phyloP scores from a whole-genome alignment of 495 filamentous ascomycete genomes.

The Penicillium cinerascens region DNA sequence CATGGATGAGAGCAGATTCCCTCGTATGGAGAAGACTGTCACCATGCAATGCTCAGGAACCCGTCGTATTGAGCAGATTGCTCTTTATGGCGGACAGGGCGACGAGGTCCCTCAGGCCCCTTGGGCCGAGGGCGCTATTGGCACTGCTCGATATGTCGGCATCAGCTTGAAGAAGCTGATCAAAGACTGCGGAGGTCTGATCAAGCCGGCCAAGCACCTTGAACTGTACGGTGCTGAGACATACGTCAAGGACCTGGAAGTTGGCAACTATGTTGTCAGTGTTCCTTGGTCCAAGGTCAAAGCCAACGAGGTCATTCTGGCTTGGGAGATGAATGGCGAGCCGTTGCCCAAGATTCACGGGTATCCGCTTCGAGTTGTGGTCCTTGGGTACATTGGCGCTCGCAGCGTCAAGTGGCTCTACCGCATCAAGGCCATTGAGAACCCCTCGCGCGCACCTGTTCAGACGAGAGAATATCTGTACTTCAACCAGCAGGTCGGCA shows the following conservation, averaged over 20 bases:
- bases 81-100: slow-evolving; percentile 59
- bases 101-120: slow-evolving; percentile 68
- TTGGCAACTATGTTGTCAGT: slow-evolving; percentile 60
- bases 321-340: slow-evolving; percentile 69
- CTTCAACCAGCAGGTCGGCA: slow-evolving; percentile 39
- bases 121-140: slow-evolving; percentile 65
- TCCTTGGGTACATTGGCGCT: slow-evolving; percentile 57
- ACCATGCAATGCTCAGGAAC: slow-evolving; percentile 70
- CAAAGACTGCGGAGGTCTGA: slow-evolving; percentile 60
- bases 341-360: slow-evolving; percentile 64
- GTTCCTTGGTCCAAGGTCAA: slow-evolving; percentile 65
- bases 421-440: slow-evolving; percentile 35
- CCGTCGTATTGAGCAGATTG: slow-evolving; percentile 63
- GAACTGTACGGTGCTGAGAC: slow-evolving; percentile 65
- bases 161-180: slow-evolving; percentile 64
- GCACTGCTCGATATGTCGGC: slow-evolving; percentile 59
- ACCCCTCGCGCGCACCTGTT: slow-evolving; percentile 40
- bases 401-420: slow-evolving; percentile 44
- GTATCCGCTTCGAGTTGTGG: slow-evolving; percentile 58
- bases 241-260: slow-evolving; percentile 61
- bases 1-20: slow-evolving; percentile 53
- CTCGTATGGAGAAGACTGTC: slow-evolving; percentile 49
- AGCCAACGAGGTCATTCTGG: slow-evolving; percentile 61
- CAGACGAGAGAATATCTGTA: slow-evolving; percentile 48
- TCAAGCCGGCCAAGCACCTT: slow-evolving; percentile 53